phyloP scores from a whole-genome alignment of 768 basidiomycete genomes.

The Aureoboletus auriporus region DNA sequence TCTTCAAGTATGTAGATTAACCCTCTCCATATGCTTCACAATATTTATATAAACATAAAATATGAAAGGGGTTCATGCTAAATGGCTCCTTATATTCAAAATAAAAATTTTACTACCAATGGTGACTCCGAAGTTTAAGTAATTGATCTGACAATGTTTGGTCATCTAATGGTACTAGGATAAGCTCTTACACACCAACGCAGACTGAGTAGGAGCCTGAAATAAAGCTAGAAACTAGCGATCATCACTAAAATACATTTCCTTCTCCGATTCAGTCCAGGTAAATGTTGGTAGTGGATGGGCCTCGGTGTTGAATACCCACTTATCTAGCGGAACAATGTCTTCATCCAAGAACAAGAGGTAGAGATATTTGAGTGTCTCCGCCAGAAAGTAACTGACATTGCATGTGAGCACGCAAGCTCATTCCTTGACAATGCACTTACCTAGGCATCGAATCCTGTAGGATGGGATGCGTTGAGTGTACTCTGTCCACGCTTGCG shows the following conservation, averaged over 20 bases:
- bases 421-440: constrained; percentile 16
- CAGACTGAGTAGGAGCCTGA: too few species aligned
- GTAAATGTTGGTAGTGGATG: constrained; percentile 73
- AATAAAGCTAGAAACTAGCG: too few species aligned
- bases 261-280: constrained; percentile 54
- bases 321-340: constrained; percentile 48
- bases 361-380: constrained; percentile 71
- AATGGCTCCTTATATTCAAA: too few species aligned
- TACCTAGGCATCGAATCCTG: constrained; percentile 74
- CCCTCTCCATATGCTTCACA: too few species aligned
- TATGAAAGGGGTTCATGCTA: too few species aligned
- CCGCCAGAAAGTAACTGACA: constrained; percentile 49
- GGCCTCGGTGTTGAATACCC: constrained; percentile 69
- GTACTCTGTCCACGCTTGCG: constrained; percentile 51
- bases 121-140: too few species aligned
- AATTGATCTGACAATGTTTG: too few species aligned
- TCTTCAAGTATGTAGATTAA: too few species aligned
- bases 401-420: not conserved
- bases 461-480: constrained; percentile 34
- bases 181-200: too few species aligned
- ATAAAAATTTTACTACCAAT: too few species aligned
- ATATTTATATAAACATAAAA: too few species aligned
- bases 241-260: constrained; percentile 24
- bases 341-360: constrained; percentile 66
- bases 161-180: too few species aligned